Evolutionary conservation across 352 stramenopile species (phyloP), one percentile per base, ranked within the genome.

Genomic region (Albugo candida): DNA sequence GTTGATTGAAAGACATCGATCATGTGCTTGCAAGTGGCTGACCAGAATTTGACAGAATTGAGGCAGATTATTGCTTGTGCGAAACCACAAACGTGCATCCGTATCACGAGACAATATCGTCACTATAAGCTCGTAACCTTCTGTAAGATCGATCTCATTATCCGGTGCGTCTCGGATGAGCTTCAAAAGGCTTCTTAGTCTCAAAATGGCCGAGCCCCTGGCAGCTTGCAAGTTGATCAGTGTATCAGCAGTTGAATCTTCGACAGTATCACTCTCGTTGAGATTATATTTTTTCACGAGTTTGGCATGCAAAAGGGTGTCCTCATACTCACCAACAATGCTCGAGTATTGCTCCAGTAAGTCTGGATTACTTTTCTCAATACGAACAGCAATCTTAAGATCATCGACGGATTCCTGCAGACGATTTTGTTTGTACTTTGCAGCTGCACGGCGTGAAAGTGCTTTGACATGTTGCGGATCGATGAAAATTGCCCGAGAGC

Each of bases 291-390:
- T 12, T 35, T 36, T 0, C 44, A 36, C 45, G 10, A 87, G 50
- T 16, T 66, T 35, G 14, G 31, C 58, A 13, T 71, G 63, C 5
- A 46, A 57, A 10, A 65, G 40, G 0, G 58, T 58, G 45, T 87
- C 71, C 45, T 84, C 68, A 24, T 72, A 84, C 48, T 84, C 71
- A 0, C 70, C 75, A 41, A 81, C 70, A 18, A 87, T 68, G 38
- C 74, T 64, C 5, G 73, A 79, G 46, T 82, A 64, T 51, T 87
- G 75, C 39, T 84, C 71, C 5, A 68, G 47, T 11, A 87, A 52
- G 36, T 87, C 75, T 17, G 51, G 39, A 36, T 87, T 87, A 11
- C 57, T 53, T n/a, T 54, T 43, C 4, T 76, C 65, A 1, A 83
- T 39, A 2, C 16, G 24, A 19, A 80, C 41, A 2, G 70, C 75